Evolutionary conservation across 495 filamentous ascomycete species (phyloP), one percentile per base, ranked within the genome.

Genomic region (Hyphodiscus hymeniophilus): DNA sequence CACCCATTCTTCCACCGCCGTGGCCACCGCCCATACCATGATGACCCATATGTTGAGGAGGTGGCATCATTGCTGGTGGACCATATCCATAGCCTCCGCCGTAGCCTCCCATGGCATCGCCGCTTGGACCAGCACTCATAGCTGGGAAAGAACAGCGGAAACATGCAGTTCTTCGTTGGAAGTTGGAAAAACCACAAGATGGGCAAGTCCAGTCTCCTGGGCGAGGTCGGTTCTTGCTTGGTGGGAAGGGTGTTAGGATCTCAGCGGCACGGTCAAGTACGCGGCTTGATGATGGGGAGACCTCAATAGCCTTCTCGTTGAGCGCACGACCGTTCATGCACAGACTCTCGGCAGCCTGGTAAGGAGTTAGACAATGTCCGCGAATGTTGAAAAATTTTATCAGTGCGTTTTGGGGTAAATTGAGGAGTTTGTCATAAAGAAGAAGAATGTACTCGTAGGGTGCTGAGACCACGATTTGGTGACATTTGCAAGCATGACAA

Each of bases 171-270:
- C 92, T 85, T 50, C 92, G 88, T 66, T 98, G 92, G 73, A 98
- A 98, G 73, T 98, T 89, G 50, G 81, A 85, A 64, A 89, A 89
- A 32, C 84, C 84, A 58, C 84, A 98, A 5, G 89, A 95, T 18
- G 92, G 92, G 75, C 92, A 98, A 47, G 89, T 95, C 92, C 92
- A 98, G 66, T 98, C 92, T 59, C 92, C 92, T 30, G 92, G 92
- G 38, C 92, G 84, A 45, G 92, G 92, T 17, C 92, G 80, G 65
- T 98, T 98, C 77, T 98, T 98, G 64, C 89, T 95, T 0, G 92
- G 92, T 6, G 92, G 92, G 72, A 98, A 98, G 0, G 91, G 89
- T 0, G 89, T 95, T 24, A 98, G 75, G 48, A 96, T 94, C 60
- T 95, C 90, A 26, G 89, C 84, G 30, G 92, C 92, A 45, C 92